Conservation (phyloP, 805 yeast genomes). For the Candida alai region DNA sequence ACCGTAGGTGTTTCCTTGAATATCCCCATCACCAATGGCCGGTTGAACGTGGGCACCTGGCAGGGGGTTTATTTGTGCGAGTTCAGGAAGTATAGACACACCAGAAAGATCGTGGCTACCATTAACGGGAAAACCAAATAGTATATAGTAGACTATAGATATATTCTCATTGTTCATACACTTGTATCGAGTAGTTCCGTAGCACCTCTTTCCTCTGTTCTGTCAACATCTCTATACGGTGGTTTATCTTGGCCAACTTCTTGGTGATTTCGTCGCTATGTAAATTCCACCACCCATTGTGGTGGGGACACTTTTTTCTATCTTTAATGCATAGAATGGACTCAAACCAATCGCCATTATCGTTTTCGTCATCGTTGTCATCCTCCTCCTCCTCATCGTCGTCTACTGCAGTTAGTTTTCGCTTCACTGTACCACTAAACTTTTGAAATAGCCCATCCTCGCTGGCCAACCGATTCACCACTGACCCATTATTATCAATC, state of each 20-base stretch:
- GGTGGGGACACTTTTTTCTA: constrained; percentile 53
- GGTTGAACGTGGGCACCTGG: constrained; percentile 76
- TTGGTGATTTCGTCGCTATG: constrained; percentile 30
- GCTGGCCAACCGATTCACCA: constrained; percentile 3
- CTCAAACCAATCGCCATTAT: constrained; percentile 10
- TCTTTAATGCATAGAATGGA: constrained; percentile 46
- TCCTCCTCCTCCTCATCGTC: constrained; percentile 13
- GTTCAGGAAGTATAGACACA: constrained; percentile 61
- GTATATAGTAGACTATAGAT: constrained; percentile 1
- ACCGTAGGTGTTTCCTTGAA: constrained; percentile 61
- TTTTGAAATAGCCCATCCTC: constrained; percentile 9
- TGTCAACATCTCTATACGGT: constrained; percentile 25
- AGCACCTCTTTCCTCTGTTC: constrained; percentile 26
- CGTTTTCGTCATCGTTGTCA: constrained; percentile 2
- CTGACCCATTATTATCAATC: not conserved
- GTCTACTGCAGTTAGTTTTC: constrained; percentile 12
- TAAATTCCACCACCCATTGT: constrained; percentile 47
- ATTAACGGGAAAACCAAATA: constrained; percentile 52
- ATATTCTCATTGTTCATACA: constrained; percentile 15
- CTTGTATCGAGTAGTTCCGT: constrained; percentile 33
- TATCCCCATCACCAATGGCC: constrained; percentile 69
- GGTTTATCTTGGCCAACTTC: constrained; percentile 29
- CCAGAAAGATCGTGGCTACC: constrained; percentile 68
- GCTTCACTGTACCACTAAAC: constrained; percentile 14
- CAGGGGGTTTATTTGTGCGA: constrained; percentile 79